These are phyloP conservation scores for Trypanosoma scelopori DNA, from an alignment of 208 protist genomes.

Conservation along the genomic window DNA sequence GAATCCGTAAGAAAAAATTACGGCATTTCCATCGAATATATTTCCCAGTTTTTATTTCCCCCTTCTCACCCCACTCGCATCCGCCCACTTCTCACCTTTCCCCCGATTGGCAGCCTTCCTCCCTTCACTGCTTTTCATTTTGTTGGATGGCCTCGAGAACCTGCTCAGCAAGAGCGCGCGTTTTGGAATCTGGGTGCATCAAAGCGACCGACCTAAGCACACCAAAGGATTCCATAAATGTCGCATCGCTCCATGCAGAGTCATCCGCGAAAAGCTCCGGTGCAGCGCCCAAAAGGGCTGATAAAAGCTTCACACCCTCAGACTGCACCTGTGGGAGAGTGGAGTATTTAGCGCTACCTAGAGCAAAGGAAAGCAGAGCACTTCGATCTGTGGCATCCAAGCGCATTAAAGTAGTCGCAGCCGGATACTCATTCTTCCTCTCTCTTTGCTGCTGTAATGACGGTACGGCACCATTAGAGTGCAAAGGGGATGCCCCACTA, in stretches of 20 bases:
- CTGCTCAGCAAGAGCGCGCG: constrained; percentile 54
- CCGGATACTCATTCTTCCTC: not conserved
- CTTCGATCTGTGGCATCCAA: constrained; percentile 36
- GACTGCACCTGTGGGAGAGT: constrained; percentile 52
- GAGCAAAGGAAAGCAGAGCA: constrained; percentile 59
- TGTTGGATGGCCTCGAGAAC: constrained; percentile 29
- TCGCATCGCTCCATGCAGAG: not conserved
- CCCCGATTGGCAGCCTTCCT: no score
- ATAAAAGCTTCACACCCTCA: constrained; percentile 68
- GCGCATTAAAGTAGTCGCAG: constrained; percentile 6
- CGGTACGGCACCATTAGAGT: not conserved
- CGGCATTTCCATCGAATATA: no score
- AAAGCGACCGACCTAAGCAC: constrained; percentile 49
- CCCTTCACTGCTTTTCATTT: not conserved
- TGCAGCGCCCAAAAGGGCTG: constrained; percentile 56
- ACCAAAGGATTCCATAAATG: constrained; percentile 22
- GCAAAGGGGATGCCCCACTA: not conserved
- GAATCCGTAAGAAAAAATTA: no score
- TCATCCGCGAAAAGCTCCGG: constrained; percentile 49
- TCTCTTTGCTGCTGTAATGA: not conserved
- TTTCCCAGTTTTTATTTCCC: not conserved
- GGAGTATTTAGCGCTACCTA: constrained; percentile 59
- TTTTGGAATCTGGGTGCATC: constrained; percentile 50
- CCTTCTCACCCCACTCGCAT: not conserved
- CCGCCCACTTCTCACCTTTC: no score